Base-by-base conservation (phyloP, 164 flowering plant genomes). In the Kingdonia uniflora region DNA sequence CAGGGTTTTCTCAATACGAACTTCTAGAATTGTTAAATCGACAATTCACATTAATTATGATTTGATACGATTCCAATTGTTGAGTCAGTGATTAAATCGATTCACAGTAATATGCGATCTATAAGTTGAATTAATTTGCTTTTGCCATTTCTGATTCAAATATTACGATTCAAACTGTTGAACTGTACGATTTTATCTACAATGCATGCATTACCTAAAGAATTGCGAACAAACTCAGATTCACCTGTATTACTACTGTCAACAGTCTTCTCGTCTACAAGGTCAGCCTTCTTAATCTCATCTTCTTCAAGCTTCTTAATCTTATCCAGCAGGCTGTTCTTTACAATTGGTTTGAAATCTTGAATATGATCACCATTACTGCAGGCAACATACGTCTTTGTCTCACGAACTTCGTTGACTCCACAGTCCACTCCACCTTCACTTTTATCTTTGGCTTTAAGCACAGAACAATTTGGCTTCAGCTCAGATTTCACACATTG, bases 401-500 rank as follows among this genome's bases (percentile, higher is more conserved):
- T 38, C 26, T 61, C 52, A 42, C 12, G 14, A 54, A 47, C 45
- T 26, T 40, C 45, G 7, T 42, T 54, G 42, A 38, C 42, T 20
- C 54, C 64, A 42, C 10, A 13, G 37, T 49, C 55, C 23, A 49
- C 16, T 19, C 23, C 33, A 1, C 53, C 63, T 40, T 44, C 60
- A 55, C 41, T 56, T 29, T 4, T 26, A 2, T 55, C 58, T 40
- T 40, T 19, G 39, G 55, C 42, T 23, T 25, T 40, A 19, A 21
- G 29, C 42, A 19, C 49, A 46, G 55, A 55, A 17, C 44, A 41
- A 48, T 22, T 29, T 26, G 12, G 46, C n/a, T 51, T 61, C 23
- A 33, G 62, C 29, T 60, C 63, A 54, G 52, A 54, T 54, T 69
- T 77, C 52, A 38, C 46, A 19, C 63, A 61, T 1, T 55, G 58